phyloP scores from a whole-genome alignment of 139 green algal species.

The Volvox reticuliferus region DNA sequence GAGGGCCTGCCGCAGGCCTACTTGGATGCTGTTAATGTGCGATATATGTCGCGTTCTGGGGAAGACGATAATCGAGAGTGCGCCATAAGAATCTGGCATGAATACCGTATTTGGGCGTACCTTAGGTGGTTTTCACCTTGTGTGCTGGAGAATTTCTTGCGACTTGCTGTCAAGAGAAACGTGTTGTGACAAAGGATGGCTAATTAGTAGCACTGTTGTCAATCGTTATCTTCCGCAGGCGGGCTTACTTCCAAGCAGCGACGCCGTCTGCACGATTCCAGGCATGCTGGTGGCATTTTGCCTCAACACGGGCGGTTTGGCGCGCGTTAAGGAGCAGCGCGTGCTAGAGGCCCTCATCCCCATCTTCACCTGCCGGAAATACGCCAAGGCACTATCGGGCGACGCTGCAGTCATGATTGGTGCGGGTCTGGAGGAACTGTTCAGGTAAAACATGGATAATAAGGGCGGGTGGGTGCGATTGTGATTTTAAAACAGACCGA shows the following conservation, averaged over 20 bases:
- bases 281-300: slow-evolving; percentile 90
- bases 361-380: slow-evolving; percentile 79
- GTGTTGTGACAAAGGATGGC: no score
- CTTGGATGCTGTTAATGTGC: slow-evolving; percentile 68
- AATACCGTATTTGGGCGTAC: no score
- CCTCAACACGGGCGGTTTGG: slow-evolving; percentile 85
- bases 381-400: slow-evolving; percentile 51
- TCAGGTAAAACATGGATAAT: slow-evolving; percentile 67
- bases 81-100: no score
- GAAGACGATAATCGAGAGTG: no score
- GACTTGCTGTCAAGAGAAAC: no score
- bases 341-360: slow-evolving; percentile 75
- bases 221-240: slow-evolving; percentile 25
- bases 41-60: no score
- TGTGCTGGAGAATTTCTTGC: no score
- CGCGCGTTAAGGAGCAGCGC: slow-evolving; percentile 71
- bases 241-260: slow-evolving; percentile 76
- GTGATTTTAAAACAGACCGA: no score
- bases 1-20: slow-evolving; percentile 87
- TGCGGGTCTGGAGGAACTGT: slow-evolving; percentile 90
- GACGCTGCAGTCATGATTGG: slow-evolving; percentile 88
- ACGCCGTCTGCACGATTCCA: slow-evolving; percentile 86
- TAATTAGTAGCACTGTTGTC: no score
- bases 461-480: no score
- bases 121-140: no score